Evolutionary conservation across 1,284 basidiomycete species (phyloP), one percentile per base, ranked within the genome.

Genomic region (Moesziomyces sp.): DNA sequence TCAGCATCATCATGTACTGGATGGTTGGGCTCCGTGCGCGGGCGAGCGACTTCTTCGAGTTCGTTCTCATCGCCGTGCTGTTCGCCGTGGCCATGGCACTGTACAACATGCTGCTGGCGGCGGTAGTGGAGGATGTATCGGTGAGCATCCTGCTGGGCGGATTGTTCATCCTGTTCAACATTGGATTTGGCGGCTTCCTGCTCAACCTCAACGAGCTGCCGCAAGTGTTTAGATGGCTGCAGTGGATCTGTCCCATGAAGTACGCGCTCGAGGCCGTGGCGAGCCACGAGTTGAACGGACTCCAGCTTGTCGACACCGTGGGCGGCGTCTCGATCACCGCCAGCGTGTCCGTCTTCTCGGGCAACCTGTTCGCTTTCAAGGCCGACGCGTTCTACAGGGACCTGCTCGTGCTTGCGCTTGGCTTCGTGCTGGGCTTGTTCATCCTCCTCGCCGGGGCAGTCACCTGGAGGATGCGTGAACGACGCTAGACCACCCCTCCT

Each of bases 191-290:
- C 5, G 79, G 79, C 18, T 80, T 80, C 59, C 24, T 80, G 56
- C 58, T 80, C 51, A 77, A 77, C 46, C 46, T 80, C 19, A 63
- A 74, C 40, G 56, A 68, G 28, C 67, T 80, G 21, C 61, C 70
- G 3, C 26, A 24, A 0, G 77, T 67, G 9, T 63, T 80, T n/a
- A 38, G 61, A 21, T 80, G 79, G 79, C 42, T 80, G 21, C 69
- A 74, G 55, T 80, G 73, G 72, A 55, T 80, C 21, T 69, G 58
- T 19, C 70, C 69, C 13, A 68, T 77, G 57, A 78, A 77, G 69
- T 80, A 71, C 46, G 77, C 77, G 19, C 53, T 80, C 44, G 79
- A 80, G 57, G 79, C 77, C 23, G 75, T 79, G 30, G 73, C 74
- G 11, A 54, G 43, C 16, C 70, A 77, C 55, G 72, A 80, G 54